Evolutionary conservation across 257 asterid genomes (phyloP).

Genomic region (Nicotiana obtusifolia): DNA sequence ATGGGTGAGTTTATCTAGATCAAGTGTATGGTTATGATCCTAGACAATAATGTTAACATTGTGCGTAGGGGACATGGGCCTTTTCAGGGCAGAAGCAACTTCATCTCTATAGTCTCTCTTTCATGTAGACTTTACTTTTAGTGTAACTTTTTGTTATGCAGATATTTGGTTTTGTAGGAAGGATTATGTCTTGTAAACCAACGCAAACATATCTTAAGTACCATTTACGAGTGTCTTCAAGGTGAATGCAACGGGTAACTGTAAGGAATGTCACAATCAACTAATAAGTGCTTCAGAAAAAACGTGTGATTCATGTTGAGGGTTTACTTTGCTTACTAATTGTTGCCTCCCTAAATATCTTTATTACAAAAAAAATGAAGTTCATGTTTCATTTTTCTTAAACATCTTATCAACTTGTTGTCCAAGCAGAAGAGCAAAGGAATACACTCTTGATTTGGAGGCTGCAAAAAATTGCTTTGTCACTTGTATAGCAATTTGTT

Average conservation of each 20-base stretch:
- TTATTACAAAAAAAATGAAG: neutral
- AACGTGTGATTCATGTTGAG: neutral
- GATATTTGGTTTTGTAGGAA: neutral
- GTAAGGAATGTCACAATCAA: neutral
- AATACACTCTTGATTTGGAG: neutral
- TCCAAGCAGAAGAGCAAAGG: neutral
- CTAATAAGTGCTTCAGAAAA: neutral
- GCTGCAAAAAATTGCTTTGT: neutral
- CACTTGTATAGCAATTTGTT: neutral
- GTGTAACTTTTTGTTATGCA: neutral
- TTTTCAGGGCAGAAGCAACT: neutral
- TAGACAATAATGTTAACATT: neutral
- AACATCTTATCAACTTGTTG: neutral
- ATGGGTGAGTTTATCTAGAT: neutral
- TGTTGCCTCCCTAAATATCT: neutral
- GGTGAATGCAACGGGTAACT: neutral
- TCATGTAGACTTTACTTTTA: neutral
- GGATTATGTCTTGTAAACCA: neutral
- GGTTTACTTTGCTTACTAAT: neutral
- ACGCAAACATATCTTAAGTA: neutral
- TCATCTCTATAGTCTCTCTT: neutral
- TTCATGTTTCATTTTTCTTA: neutral
- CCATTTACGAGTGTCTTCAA: neutral
- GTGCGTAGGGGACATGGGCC: neutral
- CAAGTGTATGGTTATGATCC: neutral